Percentiles rank a stretch among this genome's conserved stretches.
Conservation (phyloP, 139 green algal genomes). For the Chlorella sp. region DNA sequence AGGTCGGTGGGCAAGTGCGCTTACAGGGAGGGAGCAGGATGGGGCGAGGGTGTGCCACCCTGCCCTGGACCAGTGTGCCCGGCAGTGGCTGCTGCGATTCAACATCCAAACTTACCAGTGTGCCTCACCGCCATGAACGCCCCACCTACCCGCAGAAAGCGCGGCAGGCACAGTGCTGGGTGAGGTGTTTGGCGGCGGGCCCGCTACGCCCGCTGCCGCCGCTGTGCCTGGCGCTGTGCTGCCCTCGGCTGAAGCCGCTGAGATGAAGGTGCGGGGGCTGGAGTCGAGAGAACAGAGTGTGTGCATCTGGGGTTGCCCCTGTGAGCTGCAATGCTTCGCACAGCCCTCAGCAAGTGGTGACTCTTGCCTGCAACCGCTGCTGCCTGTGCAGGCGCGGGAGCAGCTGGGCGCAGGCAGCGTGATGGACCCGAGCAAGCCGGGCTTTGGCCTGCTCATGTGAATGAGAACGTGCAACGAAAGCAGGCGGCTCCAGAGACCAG, state of each 20-base stretch:
- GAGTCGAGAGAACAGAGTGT: no score
- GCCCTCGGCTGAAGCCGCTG: neutral
- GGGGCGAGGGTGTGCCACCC: no score
- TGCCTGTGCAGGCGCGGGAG: neutral
- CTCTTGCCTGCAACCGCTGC: no score
- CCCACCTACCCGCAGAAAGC: constrained; percentile 7
- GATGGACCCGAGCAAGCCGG: constrained; percentile 17
- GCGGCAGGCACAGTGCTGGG: constrained; percentile 16
- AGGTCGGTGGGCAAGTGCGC: no score
- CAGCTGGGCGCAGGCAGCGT: constrained; percentile 19
- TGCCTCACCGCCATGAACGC: neutral
- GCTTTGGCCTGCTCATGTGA: no score
- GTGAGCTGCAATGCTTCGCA: neutral
- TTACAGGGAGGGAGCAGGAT: neutral
- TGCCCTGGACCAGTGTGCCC: no score
- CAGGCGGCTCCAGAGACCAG: neutral
- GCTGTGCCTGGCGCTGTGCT: neutral
- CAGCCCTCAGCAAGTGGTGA: no score
- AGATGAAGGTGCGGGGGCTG: neutral
- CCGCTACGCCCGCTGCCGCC: neutral
- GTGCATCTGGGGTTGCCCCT: neutral
- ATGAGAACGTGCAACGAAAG: neutral
- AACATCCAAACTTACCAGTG: no score
- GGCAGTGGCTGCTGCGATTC: no score
- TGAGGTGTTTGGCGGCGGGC: constrained; percentile 8